phyloP scores from a whole-genome alignment of 441 rosid species.

The Pelargonium citronellum region DNA sequence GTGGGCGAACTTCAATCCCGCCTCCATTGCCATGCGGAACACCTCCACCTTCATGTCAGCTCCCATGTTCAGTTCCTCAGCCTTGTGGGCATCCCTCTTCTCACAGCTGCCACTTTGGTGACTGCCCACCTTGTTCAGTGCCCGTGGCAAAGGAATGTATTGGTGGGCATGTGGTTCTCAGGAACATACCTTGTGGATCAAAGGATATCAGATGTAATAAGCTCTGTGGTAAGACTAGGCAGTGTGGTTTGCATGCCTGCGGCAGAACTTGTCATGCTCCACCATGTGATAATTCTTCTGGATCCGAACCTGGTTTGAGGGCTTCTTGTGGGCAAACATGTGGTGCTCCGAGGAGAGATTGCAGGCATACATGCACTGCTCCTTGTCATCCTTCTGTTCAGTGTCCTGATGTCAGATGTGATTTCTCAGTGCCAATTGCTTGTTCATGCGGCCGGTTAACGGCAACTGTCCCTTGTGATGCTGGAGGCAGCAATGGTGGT shows the following conservation, averaged over 20 bases:
- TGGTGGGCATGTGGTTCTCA: conserved; percentile 92
- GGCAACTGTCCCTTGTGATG: conserved; percentile 77
- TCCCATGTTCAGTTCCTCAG: conserved; percentile 71
- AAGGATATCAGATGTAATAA: conserved; percentile 90
- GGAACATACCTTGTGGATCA: conserved; percentile 96
- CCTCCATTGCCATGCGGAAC: conserved; percentile 98
- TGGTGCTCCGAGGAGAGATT: conserved; percentile 92
- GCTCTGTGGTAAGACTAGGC: conserved; percentile 92
- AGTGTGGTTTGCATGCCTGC: conserved; percentile 95
- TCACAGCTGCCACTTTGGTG: conserved; percentile 97
- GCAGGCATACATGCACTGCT: conserved; percentile 81
- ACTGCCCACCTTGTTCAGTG: conserved; percentile 92
- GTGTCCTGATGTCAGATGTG: conserved; percentile 91
- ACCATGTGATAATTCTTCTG: conserved; percentile 58
- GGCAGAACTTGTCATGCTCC: conserved; percentile 76
- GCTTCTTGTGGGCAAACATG: conserved; percentile 91
- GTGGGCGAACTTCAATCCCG: conserved; percentile 86
- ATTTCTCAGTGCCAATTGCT: conserved; percentile 60
- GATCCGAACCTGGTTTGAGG: conserved; percentile 40
- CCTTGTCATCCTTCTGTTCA: conserved; percentile 72
- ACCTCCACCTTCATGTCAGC: conserved; percentile 82
- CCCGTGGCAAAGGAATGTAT: conserved; percentile 90
- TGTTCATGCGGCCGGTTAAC: conserved; percentile 87
- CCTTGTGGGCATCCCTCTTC: conserved; percentile 85
- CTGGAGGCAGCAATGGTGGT: conserved; percentile 55